Evolutionary conservation across 768 basidiomycete species (phyloP).

Genomic region (Boletus insuetus): DNA sequence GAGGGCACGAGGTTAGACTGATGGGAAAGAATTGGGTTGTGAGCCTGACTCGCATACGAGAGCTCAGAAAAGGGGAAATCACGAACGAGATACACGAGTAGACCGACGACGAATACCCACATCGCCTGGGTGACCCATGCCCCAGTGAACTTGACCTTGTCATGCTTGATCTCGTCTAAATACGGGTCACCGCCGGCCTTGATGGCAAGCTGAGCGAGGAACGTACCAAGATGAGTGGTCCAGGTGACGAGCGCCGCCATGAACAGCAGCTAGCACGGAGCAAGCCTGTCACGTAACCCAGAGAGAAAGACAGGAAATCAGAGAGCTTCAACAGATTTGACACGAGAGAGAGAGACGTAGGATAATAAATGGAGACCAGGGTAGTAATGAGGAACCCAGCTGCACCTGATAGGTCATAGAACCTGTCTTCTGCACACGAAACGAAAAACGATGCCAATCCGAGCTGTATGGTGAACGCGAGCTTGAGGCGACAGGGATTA

Average conservation of each 20-base stretch:
- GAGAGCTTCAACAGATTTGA: background rate
- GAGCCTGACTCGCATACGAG: background rate
- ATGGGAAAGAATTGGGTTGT: background rate
- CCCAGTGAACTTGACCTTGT: background rate
- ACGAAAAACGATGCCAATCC: background rate
- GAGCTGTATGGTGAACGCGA: background rate
- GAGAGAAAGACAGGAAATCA: background rate
- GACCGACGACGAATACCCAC: background rate
- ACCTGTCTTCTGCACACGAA: background rate
- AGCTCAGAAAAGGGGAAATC: background rate
- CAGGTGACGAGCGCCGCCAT: background rate
- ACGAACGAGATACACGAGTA: background rate
- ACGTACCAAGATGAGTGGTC: background rate
- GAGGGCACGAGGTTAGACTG: background rate
- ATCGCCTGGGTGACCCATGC: background rate
- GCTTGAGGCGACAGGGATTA: background rate
- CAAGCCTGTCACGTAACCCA: background rate
- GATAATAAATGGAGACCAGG: background rate
- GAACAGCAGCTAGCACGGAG: background rate
- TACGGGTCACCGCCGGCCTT: background rate
- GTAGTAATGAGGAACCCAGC: background rate
- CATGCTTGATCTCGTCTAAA: background rate
- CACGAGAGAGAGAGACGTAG: background rate
- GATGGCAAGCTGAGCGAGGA: background rate
- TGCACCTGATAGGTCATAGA: background rate